Evolutionary conservation across 495 filamentous ascomycete species (phyloP), one percentile per base, ranked within the genome.

Genomic region (Hyaloscypha variabilis): DNA sequence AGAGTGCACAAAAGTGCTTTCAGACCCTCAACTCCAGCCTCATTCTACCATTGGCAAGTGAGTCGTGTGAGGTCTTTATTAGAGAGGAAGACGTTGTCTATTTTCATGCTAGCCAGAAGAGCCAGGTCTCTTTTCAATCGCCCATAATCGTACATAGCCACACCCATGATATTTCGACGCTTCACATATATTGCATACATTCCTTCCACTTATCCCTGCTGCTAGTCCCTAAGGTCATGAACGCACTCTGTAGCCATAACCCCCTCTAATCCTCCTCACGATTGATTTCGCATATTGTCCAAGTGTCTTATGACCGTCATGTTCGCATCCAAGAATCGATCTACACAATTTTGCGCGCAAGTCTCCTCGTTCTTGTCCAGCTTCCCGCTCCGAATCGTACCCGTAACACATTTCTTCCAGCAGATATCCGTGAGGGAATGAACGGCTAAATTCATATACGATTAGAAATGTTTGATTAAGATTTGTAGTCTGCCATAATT

Each of bases 301-400:
- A 99, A 75, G 72, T 97, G 91, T 80, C 87, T 87, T 77, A 98
- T 73, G 17, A 97, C 90, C 23, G 88, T 77, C 56, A 90, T 73
- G 78, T 94, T 93, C 59, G 91, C 84, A 78, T 99, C 95, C 82
- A 97, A 82, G 79, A 93, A 99, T 57, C 95, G 85, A 66, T 96
- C 91, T 53, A 97, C 91, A 72, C 95, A 99, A 80, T 97, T 97
- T 75, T 88, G 80, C 71, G 94, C 80, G 77, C 95, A 99, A 6
- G 78, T 71, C 78, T 92, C 88, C 82, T 99, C 95, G 62, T 64
- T 78, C 68, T 80, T 83, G 65, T 96, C 92, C 61, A 98, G 81
- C 67, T 83, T 80, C 29, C 84, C 84, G 51, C 78, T 82, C 52
- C 85, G 82, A 71, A 94, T 87, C 55, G 82, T 83, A 58, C 85